Evolutionary conservation across 306 rosid genomes (phyloP).

Genomic region (Dicorynia guianensis): DNA sequence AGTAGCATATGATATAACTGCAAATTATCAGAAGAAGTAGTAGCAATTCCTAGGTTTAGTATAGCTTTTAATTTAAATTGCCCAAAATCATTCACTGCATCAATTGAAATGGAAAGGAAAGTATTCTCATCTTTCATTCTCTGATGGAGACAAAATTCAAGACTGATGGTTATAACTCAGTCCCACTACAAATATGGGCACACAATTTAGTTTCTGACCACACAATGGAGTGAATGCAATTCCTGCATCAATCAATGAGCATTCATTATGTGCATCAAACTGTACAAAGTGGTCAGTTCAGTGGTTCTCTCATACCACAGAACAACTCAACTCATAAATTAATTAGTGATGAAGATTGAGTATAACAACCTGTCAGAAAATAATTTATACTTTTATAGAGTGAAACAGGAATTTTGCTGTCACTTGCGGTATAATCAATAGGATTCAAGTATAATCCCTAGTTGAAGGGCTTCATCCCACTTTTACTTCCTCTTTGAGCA

Average conservation of each 20-base stretch:
- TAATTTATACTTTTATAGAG: too few relatives aligned
- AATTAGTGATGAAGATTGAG: constrained; percentile 21
- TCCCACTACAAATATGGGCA: constrained; percentile 13
- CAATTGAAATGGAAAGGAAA: neutral
- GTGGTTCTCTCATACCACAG: constrained; percentile 6
- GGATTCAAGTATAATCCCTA: too few relatives aligned
- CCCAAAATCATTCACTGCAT: neutral
- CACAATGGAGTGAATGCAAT: constrained; percentile 26
- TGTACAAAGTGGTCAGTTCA: neutral
- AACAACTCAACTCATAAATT: constrained; percentile 16
- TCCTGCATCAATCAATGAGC: constrained; percentile 2
- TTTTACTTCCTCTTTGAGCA: too few relatives aligned
- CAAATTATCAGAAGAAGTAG: too few relatives aligned
- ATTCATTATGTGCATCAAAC: constrained; percentile 26
- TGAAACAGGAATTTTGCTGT: too few relatives aligned
- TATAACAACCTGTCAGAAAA: constrained; percentile 21
- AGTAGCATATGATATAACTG: too few relatives aligned
- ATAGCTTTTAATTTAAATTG: too few relatives aligned
- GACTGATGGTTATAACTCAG: constrained; percentile 13
- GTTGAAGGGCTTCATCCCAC: too few relatives aligned
- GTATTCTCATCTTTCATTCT: constrained; percentile 20
- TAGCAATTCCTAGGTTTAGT: too few relatives aligned
- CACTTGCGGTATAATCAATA: too few relatives aligned
- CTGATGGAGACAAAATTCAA: neutral
- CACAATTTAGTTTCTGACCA: constrained; percentile 31